These are phyloP conservation scores for Apiosordaria backusii DNA, from an alignment of 495 filamentous ascomycete genomes.

Conservation along the genomic window DNA sequence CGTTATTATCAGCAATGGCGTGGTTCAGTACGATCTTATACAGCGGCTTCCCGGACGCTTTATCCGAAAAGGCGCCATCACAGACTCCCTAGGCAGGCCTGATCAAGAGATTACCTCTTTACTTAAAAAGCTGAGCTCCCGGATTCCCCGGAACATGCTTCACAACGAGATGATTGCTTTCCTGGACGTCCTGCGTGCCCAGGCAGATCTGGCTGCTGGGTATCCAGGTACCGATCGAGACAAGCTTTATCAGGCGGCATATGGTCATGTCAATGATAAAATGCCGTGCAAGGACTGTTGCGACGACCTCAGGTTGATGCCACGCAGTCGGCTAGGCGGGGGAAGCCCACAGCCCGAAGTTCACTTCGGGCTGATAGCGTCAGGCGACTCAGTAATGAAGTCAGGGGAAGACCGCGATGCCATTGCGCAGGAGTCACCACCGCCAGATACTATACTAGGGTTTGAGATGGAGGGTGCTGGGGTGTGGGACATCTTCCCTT, in stretches of 20 bases:
- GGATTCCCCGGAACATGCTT: not conserved
- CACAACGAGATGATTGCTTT: not conserved
- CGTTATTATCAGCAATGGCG: not conserved
- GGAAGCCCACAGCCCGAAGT: not conserved
- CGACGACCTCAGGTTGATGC: not conserved
- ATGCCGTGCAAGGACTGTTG: not conserved
- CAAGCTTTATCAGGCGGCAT: not conserved
- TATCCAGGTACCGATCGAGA: not conserved
- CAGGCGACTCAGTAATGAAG: not conserved
- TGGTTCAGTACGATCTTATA: not conserved
- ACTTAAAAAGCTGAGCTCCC: not conserved
- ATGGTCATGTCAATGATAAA: not conserved
- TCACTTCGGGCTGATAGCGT: not conserved
- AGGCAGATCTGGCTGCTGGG: not conserved
- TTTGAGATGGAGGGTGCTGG: not conserved
- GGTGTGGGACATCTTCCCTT: not conserved
- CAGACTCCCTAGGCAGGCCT: not conserved
- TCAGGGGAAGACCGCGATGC: not conserved
- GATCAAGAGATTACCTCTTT: not conserved
- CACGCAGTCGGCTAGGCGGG: not conserved
- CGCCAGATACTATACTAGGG: too few species aligned
- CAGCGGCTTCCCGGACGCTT: too few species aligned
- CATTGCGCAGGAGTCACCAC: not conserved
- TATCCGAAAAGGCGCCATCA: too few species aligned
- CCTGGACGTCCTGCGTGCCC: not conserved